Conservation (phyloP, 2,329 filamentous ascomycete species). For the Fusarium sp. region DNA sequence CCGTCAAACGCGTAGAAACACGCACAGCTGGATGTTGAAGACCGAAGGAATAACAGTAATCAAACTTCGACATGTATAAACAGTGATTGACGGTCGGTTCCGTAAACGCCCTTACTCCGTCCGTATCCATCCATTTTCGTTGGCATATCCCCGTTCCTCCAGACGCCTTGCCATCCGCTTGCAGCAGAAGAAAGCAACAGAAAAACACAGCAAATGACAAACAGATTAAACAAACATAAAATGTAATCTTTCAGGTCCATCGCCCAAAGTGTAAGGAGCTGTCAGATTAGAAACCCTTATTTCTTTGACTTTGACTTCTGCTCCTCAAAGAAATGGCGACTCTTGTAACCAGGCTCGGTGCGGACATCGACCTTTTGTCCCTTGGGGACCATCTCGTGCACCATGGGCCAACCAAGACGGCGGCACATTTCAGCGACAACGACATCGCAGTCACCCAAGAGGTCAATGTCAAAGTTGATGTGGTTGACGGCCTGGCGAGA, state of each 20-base stretch:
- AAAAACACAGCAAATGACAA: constrained; percentile 5
- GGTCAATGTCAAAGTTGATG: constrained; percentile 95
- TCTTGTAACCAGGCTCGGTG: constrained; percentile 53
- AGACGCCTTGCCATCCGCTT: constrained; percentile 45
- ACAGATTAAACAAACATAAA: constrained; percentile 12
- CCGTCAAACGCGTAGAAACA: constrained; percentile 1
- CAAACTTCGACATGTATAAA: constrained; percentile 6
- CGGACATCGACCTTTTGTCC: constrained; percentile 73
- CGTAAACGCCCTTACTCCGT: constrained; percentile 37
- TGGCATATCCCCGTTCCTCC: constrained; percentile 28
- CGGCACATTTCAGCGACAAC: constrained; percentile 89
- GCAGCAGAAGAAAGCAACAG: constrained; percentile 17
- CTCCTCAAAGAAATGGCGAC: constrained; percentile 57
- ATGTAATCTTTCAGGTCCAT: neutral
- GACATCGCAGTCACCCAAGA: constrained; percentile 95
- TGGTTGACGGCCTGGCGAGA: constrained; percentile 87
- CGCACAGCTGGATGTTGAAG: neutral
- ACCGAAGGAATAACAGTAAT: neutral
- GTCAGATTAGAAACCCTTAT: neutral
- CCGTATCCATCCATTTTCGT: constrained; percentile 37
- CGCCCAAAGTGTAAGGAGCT: neutral
- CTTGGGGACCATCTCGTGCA: constrained; percentile 86
- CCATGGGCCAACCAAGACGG: constrained; percentile 83
- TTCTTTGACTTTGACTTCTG: constrained; percentile 26
- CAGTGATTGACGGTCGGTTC: neutral